Evolutionary conservation across 148 eudicot genomes (phyloP).

Genomic region (Fagopyrum homotropicum): DNA sequence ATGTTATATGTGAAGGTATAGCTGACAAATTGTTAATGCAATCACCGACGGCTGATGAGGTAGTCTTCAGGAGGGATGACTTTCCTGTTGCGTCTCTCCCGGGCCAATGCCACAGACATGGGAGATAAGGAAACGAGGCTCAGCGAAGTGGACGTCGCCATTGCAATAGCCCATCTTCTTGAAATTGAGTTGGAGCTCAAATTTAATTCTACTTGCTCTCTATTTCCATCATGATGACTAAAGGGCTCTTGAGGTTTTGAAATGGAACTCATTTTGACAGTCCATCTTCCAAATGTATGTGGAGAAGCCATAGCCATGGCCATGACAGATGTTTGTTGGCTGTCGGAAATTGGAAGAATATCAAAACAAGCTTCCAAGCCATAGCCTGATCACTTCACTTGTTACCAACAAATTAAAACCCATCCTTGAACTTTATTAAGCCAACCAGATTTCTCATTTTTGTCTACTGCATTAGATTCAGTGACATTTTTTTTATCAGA

Average conservation of each 20-base stretch:
- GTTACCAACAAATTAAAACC: no score
- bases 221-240: not conserved
- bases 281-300: not conserved
- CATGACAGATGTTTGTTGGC: no score
- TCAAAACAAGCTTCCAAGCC: no score
- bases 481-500: no score
- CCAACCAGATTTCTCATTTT: no score
- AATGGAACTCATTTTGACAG: not conserved
- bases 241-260: not conserved
- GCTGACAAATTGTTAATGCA: not conserved
- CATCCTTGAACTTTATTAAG: no score
- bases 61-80: slow-evolving; percentile 73
- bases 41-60: slow-evolving; percentile 48
- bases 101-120: slow-evolving; percentile 29
- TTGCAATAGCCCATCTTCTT: not conserved
- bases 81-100: slow-evolving; percentile 67
- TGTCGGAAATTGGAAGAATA: no score
- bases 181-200: not conserved
- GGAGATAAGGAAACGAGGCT: not conserved
- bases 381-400: no score
- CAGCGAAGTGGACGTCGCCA: not conserved
- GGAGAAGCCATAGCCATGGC: not conserved
- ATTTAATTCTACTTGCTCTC: not conserved
- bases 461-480: no score
- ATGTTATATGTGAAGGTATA: no score